Evolutionary conservation across 768 basidiomycete species (phyloP).

Genomic region (Lentinula raphanica): DNA sequence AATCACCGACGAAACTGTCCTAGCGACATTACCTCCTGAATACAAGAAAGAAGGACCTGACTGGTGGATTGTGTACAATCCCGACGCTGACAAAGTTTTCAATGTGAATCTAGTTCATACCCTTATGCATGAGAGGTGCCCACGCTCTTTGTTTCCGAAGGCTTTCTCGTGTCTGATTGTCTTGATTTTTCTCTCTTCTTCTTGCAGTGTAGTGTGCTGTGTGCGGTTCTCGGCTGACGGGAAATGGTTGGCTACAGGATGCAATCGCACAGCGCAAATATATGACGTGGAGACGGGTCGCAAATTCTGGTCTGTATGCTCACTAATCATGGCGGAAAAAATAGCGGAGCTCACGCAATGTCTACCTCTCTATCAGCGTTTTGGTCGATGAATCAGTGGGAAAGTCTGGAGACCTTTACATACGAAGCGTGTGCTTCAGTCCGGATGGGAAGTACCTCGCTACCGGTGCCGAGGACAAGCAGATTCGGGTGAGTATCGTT

Average conservation of each 20-base stretch:
- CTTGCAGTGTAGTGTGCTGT: conserved; percentile 63
- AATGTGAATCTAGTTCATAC: conserved; percentile 82
- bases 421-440: conserved; percentile 85
- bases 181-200: neutral
- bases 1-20: conserved; percentile 48
- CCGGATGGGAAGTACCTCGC: conserved; percentile 91
- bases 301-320: conserved; percentile 62
- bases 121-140: conserved; percentile 84
- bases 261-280: conserved; percentile 93
- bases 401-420: conserved; percentile 68
- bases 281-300: conserved; percentile 85
- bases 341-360: conserved; percentile 18
- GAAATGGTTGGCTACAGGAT: conserved; percentile 89
- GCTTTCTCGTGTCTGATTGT: neutral
- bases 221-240: conserved; percentile 94
- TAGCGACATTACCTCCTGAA: conserved; percentile 43
- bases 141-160: conserved; percentile 3
- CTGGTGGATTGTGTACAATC: conserved; percentile 88
- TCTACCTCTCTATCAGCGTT: conserved; percentile 33
- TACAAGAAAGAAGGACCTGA: conserved; percentile 72
- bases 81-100: conserved; percentile 69
- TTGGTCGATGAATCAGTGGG: conserved; percentile 55
- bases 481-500: conserved; percentile 65
- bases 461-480: conserved; percentile 92
- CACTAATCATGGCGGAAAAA: neutral